Conservation (phyloP, 768 basidiomycete species). For the Mycena leptocephala region DNA sequence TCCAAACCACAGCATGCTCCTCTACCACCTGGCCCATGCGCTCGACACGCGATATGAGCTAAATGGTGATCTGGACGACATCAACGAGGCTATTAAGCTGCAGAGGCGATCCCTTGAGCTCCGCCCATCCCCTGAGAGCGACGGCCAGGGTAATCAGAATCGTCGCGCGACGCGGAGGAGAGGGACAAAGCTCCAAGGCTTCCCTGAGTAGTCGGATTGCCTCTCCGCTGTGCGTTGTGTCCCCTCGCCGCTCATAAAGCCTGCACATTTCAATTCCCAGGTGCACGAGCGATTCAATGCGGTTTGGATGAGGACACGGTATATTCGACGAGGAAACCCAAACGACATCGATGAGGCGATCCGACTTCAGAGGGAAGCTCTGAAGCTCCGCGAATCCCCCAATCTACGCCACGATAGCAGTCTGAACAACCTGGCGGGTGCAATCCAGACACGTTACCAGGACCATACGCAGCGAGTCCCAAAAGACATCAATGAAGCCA, state of each 20-base stretch:
- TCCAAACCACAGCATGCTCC: not conserved
- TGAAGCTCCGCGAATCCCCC: not conserved
- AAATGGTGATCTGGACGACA: not conserved
- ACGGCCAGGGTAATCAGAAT: no score
- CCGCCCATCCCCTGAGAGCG: not conserved
- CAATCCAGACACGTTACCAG: not conserved
- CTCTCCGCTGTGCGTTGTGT: not conserved
- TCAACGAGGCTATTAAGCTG: conserved; percentile 1
- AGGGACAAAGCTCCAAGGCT: not conserved
- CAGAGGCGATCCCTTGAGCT: not conserved
- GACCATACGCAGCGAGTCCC: conserved; percentile 4
- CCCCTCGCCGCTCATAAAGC: not conserved
- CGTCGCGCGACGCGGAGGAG: not conserved
- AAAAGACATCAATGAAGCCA: conserved; percentile 29
- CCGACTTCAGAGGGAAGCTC: not conserved
- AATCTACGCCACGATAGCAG: not conserved
- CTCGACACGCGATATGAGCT: not conserved
- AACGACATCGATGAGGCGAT: no score
- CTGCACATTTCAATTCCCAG: not conserved
- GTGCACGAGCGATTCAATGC: no score
- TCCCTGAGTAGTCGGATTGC: not conserved
- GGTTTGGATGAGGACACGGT: no score
- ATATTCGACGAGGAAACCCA: no score
- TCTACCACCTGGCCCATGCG: not conserved
- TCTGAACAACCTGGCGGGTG: not conserved